These are phyloP conservation scores for Ogataea wickerhamii DNA, from an alignment of 805 yeast genomes.

Conservation along the genomic window DNA sequence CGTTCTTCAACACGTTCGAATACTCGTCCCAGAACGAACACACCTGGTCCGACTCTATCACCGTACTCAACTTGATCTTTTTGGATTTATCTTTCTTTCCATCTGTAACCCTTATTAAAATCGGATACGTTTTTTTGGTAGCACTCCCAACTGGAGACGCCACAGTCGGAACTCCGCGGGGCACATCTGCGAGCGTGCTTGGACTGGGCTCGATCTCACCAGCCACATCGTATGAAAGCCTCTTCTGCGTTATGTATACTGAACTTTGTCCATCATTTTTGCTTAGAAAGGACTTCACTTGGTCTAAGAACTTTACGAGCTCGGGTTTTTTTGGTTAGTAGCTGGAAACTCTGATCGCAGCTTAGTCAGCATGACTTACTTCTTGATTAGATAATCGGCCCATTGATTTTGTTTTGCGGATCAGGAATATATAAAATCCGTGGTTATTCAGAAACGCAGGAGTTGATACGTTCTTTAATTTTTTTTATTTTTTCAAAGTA, in stretches of 20 bases:
- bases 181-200: conserved; percentile 14
- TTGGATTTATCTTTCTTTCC: conserved; percentile 48
- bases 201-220: conserved; percentile 17
- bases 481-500: too few species aligned
- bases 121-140: conserved; percentile 42
- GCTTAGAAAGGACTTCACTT: conserved; percentile 20
- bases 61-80: conserved; percentile 66
- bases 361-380: too few species aligned
- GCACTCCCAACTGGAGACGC: conserved; percentile 9
- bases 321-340: neutral
- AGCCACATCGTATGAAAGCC: conserved; percentile 33
- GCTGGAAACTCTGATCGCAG: too few species aligned
- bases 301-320: conserved; percentile 28
- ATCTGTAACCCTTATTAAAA: conserved; percentile 66
- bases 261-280: conserved; percentile 40
- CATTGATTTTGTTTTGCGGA: too few species aligned
- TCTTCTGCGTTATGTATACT: conserved; percentile 57
- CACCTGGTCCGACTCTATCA: conserved; percentile 57
- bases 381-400: conserved; percentile 22
- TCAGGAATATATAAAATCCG: too few species aligned
- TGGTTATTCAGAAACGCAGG: too few species aligned
- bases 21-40: conserved; percentile 78
- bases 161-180: neutral
- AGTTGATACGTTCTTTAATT: too few species aligned
- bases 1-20: conserved; percentile 61